Evolutionary conservation across 2,329 filamentous ascomycete genomes (phyloP).

Genomic region (Fonsecaea erecta): DNA sequence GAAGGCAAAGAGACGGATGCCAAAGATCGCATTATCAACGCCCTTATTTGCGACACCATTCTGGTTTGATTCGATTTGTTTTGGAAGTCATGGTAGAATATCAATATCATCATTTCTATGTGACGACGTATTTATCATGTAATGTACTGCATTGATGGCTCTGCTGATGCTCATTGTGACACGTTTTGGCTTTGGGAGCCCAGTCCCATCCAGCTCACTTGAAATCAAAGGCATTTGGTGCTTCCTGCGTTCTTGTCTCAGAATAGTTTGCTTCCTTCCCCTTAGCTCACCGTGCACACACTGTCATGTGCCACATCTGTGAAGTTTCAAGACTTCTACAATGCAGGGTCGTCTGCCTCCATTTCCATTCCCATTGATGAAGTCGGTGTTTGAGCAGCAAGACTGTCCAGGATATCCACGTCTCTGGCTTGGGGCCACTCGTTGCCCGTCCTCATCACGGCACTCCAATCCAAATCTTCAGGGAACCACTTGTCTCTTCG

Average conservation of each 20-base stretch:
- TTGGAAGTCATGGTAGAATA: background rate
- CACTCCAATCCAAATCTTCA: slow-evolving; percentile 61
- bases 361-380: slow-evolving; percentile 15
- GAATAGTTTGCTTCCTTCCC: background rate
- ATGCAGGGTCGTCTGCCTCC: background rate
- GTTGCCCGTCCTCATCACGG: slow-evolving; percentile 69
- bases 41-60: no score
- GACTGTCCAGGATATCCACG: slow-evolving; percentile 2
- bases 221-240: background rate
- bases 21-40: background rate
- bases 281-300: background rate
- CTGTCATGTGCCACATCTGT: background rate
- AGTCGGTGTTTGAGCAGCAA: slow-evolving; percentile 11
- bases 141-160: background rate
- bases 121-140: background rate
- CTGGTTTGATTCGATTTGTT: no score
- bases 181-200: background rate
- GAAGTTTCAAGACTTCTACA: background rate
- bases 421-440: slow-evolving; percentile 45
- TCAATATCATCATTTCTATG: background rate
- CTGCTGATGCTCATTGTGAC: background rate
- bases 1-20: no score
- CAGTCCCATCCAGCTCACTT: background rate
- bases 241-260: background rate
- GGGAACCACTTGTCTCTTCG: slow-evolving; percentile 75